These are phyloP conservation scores for Morella rubra DNA, from an alignment of 306 rosid species.

Conservation along the genomic window DNA sequence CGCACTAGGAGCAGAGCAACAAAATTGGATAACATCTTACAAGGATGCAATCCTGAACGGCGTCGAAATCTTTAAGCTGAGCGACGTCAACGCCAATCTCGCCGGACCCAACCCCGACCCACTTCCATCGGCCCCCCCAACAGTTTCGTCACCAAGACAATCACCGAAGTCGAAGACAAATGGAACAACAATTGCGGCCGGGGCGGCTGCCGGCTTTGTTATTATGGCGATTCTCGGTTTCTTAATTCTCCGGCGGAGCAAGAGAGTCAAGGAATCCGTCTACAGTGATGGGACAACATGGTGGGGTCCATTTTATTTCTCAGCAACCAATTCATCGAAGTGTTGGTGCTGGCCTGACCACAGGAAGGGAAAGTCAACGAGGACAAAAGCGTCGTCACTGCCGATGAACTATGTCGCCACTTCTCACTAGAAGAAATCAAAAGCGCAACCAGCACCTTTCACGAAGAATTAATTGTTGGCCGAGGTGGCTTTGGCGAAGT, in stretches of 20 bases:
- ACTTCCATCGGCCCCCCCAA: not conserved
- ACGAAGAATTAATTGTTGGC: not conserved
- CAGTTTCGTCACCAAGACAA: not conserved
- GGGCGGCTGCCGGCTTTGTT: not conserved
- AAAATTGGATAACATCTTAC: fast-evolving
- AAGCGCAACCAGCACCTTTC: not conserved
- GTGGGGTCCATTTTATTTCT: not conserved
- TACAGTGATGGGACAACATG: not conserved
- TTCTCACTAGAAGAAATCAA: not conserved
- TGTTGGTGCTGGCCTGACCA: not conserved
- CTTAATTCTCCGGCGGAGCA: conserved; percentile 4
- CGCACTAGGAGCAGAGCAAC: conserved; percentile 14
- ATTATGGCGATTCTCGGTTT: not conserved
- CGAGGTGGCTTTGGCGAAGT: not conserved
- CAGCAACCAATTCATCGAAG: not conserved
- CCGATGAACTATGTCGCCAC: not conserved
- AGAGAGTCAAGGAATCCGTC: not conserved
- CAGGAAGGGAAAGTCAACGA: not conserved
- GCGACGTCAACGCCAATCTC: conserved; percentile 3
- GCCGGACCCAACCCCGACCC: conserved; percentile 45
- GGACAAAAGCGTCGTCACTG: not conserved
- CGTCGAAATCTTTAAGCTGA: conserved; percentile 50
- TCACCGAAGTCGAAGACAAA: fast-evolving
- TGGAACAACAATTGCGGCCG: conserved; percentile 12
- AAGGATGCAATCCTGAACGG: conserved; percentile 46